These are phyloP conservation scores for Plenodomus biglobosus DNA, from an alignment of 2,329 filamentous ascomycete species.

Conservation along the genomic window DNA sequence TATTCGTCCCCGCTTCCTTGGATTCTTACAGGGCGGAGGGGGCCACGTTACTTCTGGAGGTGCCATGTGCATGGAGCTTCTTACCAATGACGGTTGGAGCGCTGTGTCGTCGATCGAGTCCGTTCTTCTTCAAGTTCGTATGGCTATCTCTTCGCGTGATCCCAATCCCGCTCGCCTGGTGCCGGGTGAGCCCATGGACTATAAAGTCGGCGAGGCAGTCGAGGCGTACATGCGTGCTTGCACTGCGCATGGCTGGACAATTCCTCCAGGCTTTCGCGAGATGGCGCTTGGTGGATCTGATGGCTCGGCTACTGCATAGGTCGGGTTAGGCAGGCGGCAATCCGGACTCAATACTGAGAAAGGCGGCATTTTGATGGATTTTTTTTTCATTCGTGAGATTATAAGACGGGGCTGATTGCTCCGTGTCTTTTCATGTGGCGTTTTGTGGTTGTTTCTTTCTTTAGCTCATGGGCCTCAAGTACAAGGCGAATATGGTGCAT, in stretches of 20 bases:
- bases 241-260: conserved; percentile 67
- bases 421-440: too few relatives aligned
- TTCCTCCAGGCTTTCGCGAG: conserved; percentile 64
- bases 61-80: conserved; percentile 77
- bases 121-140: conserved; percentile 75
- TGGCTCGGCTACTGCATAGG: not conserved
- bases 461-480: not conserved
- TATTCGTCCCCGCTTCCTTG: conserved; percentile 75
- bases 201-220: conserved; percentile 69
- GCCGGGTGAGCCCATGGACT: conserved; percentile 50
- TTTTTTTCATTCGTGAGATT: too few relatives aligned
- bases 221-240: conserved; percentile 73
- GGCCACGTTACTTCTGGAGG: conserved; percentile 85
- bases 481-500: not conserved
- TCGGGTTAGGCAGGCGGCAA: not conserved
- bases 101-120: conserved; percentile 73
- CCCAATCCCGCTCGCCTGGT: conserved; percentile 72
- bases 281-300: conserved; percentile 45
- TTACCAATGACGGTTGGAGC: conserved; percentile 83
- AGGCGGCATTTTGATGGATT: too few relatives aligned
- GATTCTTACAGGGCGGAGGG: conserved; percentile 72
- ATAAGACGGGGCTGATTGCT: too few relatives aligned
- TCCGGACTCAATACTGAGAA: too few relatives aligned
- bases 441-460: too few relatives aligned
- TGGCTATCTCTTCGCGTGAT: conserved; percentile 71